phyloP scores from a whole-genome alignment of 495 filamentous ascomycete genomes.

The Neurospora cerealis region DNA sequence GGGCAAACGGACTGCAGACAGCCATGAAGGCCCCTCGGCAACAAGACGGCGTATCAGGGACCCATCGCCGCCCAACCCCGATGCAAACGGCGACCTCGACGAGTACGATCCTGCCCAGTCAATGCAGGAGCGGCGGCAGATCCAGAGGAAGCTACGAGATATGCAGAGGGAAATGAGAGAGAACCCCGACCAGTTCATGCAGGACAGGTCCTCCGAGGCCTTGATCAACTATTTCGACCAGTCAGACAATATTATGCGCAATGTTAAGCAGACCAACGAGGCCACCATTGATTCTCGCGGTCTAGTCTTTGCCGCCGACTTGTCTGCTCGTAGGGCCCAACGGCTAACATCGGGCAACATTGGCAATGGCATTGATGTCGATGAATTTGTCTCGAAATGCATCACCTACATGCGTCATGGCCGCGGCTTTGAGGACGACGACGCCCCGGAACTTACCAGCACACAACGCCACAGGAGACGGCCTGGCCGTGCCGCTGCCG shows the following conservation, averaged over 20 bases:
- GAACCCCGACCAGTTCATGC: conserved; percentile 56
- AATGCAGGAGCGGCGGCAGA: conserved; percentile 58
- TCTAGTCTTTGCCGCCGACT: conserved; percentile 66
- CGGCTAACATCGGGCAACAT: conserved; percentile 60
- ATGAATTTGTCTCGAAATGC: conserved; percentile 89
- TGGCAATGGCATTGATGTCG: conserved; percentile 69
- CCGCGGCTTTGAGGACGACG: conserved; percentile 30
- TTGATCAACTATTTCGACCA: conserved; percentile 51
- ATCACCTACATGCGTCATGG: conserved; percentile 75
- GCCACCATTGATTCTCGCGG: conserved; percentile 82
- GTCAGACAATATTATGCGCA: conserved; percentile 52
- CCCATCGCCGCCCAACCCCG: conserved; percentile 14
- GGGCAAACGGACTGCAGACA: conserved; percentile 41
- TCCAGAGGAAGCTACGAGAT: conserved; percentile 60
- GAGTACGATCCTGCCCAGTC: conserved; percentile 85
- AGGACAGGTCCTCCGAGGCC: conserved; percentile 37
- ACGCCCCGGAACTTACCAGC: conserved; percentile 31
- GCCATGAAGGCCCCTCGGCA: conserved; percentile 27
- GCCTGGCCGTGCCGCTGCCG: conserved; percentile 14
- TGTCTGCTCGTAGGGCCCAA: conserved; percentile 61
- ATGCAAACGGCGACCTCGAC: conserved; percentile 22
- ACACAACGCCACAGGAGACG: conserved; percentile 36
- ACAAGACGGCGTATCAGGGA: conserved; percentile 30
- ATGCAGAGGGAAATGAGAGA: conserved; percentile 60
- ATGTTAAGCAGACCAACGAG: conserved; percentile 86